phyloP scores from a whole-genome alignment of 768 basidiomycete species.

The Lyophyllum semitale region DNA sequence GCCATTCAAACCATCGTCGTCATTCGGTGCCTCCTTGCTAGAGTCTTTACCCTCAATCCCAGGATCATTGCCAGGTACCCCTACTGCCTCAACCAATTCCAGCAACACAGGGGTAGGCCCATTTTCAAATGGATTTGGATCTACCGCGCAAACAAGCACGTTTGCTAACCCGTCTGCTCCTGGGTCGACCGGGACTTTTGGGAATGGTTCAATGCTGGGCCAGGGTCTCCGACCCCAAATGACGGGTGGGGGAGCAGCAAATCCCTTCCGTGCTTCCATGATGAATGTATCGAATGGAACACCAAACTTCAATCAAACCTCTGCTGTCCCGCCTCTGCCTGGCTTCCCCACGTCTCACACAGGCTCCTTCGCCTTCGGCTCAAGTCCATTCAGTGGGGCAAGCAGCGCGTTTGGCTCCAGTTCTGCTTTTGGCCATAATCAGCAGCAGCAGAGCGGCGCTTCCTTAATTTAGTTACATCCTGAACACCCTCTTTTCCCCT shows the following conservation, averaged over 20 bases:
- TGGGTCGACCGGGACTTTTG: conserved; percentile 35
- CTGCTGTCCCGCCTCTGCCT: conserved; percentile 20
- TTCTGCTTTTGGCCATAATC: conserved; percentile 23
- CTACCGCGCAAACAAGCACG: conserved; percentile 19
- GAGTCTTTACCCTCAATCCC: conserved; percentile 77
- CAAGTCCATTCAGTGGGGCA: conserved; percentile 19
- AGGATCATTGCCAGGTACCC: conserved; percentile 53
- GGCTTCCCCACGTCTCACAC: conserved; percentile 13
- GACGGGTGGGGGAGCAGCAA: conserved; percentile 62
- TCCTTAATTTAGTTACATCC: conserved; percentile 48
- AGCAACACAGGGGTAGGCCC: conserved; percentile 10
- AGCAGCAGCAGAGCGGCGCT: conserved; percentile 40
- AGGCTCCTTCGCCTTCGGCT: conserved; percentile 13
- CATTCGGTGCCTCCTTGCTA: conserved; percentile 75
- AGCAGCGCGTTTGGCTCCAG: conserved; percentile 22
- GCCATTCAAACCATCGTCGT: conserved; percentile 81
- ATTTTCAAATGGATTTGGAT: conserved; percentile 9
- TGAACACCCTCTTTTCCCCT: conserved; percentile 9
- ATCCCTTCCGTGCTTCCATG: conserved; percentile 72
- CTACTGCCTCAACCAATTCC: conserved; percentile 35
- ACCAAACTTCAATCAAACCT: not conserved
- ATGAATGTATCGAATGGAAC: conserved; percentile 20
- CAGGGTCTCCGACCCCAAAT: conserved; percentile 61
- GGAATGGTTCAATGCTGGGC: conserved; percentile 41
- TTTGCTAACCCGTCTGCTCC: conserved; percentile 36